phyloP scores from a whole-genome alignment of 2,329 filamentous ascomycete genomes.

The Lasiodiplodia sp. region DNA sequence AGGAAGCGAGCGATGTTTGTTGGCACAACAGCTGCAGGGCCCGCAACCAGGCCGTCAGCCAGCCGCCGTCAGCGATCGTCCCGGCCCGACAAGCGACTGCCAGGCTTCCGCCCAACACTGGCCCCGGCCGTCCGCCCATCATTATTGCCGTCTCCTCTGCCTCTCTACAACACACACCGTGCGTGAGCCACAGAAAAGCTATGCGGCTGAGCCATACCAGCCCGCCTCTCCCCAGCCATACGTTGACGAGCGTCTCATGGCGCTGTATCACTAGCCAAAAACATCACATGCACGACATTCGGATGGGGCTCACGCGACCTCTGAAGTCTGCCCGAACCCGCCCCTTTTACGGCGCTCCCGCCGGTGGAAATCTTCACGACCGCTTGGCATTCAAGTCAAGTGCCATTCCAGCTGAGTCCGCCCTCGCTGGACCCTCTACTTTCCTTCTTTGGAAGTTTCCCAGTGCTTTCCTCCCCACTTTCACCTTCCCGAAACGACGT shows the following conservation, averaged over 20 bases:
- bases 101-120: constrained; percentile 1
- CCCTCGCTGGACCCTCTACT: background rate
- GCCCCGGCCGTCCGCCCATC: background rate
- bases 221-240: constrained; percentile 3
- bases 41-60: constrained; percentile 1
- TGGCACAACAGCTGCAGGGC: constrained; percentile 26
- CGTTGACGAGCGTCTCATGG: constrained; percentile 1
- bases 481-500: constrained; percentile 52
- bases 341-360: background rate
- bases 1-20: constrained; percentile 19
- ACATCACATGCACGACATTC: constrained; percentile 6
- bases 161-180: background rate
- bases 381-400: background rate
- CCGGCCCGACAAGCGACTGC: constrained; percentile 12
- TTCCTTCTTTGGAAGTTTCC: constrained; percentile 15
- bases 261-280: constrained; percentile 1
- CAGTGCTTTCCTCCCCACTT: background rate
- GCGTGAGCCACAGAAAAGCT: constrained; percentile 1
- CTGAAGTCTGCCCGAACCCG: background rate
- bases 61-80: constrained; percentile 15
- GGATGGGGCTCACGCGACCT: background rate
- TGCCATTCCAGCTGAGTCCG: background rate
- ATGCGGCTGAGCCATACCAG: background rate
- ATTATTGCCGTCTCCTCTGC: background rate
- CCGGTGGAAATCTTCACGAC: background rate